Conservation (phyloP, 2,329 filamentous ascomycete species). For the Ceratocystiopsis brevicomis region DNA sequence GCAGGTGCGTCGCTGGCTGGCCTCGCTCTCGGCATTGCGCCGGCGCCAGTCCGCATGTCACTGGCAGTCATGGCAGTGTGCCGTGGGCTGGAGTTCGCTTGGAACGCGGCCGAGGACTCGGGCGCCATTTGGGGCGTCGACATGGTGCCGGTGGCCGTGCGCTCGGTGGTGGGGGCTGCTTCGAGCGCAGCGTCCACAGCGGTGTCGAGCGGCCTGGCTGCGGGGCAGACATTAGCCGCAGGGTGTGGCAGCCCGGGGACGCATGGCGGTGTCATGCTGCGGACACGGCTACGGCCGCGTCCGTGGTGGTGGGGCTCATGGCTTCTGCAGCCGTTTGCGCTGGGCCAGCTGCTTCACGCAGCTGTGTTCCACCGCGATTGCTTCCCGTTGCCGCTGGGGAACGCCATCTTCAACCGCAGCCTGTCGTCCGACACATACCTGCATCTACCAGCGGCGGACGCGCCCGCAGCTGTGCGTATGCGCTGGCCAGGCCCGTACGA, state of each 20-base stretch:
- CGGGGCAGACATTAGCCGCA: not conserved
- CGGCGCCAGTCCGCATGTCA: conserved; percentile 48
- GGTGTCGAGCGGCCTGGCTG: not conserved
- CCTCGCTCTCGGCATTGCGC: conserved; percentile 58
- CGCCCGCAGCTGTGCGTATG: conserved; percentile 34
- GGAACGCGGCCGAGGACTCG: conserved; percentile 63
- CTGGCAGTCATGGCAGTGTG: conserved; percentile 69
- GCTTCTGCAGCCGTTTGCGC: conserved; percentile 59
- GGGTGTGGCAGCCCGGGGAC: conserved; percentile 1
- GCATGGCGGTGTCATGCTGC: conserved; percentile 1
- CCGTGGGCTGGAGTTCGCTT: conserved; percentile 66
- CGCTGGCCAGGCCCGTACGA: conserved; percentile 59
- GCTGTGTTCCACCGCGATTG: conserved; percentile 61
- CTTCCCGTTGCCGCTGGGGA: conserved; percentile 34
- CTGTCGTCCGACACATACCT: conserved; percentile 53
- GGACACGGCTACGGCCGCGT: conserved; percentile 28
- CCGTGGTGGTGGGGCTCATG: conserved; percentile 78
- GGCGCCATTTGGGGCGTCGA: conserved; percentile 45
- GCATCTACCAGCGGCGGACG: conserved; percentile 48
- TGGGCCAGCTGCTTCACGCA: conserved; percentile 58
- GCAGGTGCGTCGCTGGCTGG: conserved; percentile 82
- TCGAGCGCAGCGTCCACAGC: conserved; percentile 10
- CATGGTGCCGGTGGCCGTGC: conserved; percentile 18
- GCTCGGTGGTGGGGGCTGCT: conserved; percentile 17
- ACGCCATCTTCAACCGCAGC: conserved; percentile 41